Evolutionary conservation across 164 flowering plant species (phyloP), one percentile per base, ranked within the genome.

Genomic region (Nymphaea colorata): DNA sequence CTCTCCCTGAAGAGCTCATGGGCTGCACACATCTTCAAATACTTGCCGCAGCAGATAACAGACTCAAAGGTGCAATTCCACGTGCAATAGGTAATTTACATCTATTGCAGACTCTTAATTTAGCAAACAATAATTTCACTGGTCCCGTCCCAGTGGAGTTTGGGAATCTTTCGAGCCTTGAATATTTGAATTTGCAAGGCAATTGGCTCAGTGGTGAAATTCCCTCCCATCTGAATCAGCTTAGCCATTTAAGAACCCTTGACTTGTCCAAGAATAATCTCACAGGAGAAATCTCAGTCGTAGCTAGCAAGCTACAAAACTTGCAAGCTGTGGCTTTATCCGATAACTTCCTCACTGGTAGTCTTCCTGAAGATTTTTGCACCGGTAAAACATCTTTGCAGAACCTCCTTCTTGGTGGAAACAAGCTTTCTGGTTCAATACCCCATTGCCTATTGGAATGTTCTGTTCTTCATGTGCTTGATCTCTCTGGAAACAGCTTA

Each of bases 71-170:
- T 55, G 68, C 71, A 16, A 81, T 93, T 45, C 93, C 98, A 6
- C n/a, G 80, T 67, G 77, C 86, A 18, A 63, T 89, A 11, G 90
- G 86, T 43, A 74, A 68, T n/a, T 80, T 93, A 11, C 61, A 70
- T 45, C 77, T 81, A 7, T 76, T 93, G 43, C 69, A 82, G 66
- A 68, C 82, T 70, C 74, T 93, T 45, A 87, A 90, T 69, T 77
- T 93, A 72, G 93, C 88, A 44, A 87, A 93, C 63, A 93, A 93
- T 80, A 84, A 81, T 73, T 74, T 93, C 47, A 81, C 89, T 59
- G 98, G 98, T n/a, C 25, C 67, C 41, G 82, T 93, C 71, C 97
- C 98, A 0, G 36, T n/a, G 2, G 82, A 84, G 71, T 51, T 93
- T 2, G 79, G 85, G 43, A 69, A 62, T 53, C 78, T 88, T 1